A percentile compares a stretch with the other conserved stretches of the same genome.
These are phyloP conservation scores for Aspergillus candidus DNA, from an alignment of 2,329 filamentous ascomycete species.

Conservation along the genomic window DNA sequence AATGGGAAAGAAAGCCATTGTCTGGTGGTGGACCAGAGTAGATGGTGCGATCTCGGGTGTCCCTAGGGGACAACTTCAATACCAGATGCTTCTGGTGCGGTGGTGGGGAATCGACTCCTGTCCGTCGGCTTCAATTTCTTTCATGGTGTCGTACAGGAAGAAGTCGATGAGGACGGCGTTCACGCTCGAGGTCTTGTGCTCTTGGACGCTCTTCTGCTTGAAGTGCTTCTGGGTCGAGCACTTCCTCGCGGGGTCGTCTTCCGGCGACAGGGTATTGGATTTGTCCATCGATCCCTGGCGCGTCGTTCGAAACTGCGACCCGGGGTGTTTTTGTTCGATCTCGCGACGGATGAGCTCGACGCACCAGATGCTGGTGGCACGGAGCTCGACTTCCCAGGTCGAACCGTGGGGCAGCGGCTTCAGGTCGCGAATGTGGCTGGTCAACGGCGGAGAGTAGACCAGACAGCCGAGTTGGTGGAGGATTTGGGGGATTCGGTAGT, in stretches of 20 bases:
- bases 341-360: slow-evolving; percentile 82
- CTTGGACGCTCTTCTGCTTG: slow-evolving; percentile 12
- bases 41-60: neutral
- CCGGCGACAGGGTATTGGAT: slow-evolving; percentile 1
- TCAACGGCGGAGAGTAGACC: slow-evolving; percentile 73
- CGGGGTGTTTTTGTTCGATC: slow-evolving; percentile 67
- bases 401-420: slow-evolving; percentile 65
- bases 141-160: slow-evolving; percentile 92
- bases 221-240: slow-evolving; percentile 14
- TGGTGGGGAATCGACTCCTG: slow-evolving; percentile 65
- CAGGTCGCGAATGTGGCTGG: slow-evolving; percentile 60
- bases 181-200: slow-evolving; percentile 33
- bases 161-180: slow-evolving; percentile 97
- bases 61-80: slow-evolving; percentile 43
- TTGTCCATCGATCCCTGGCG: neutral
- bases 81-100: slow-evolving; percentile 90
- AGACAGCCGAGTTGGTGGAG: slow-evolving; percentile 76
- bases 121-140: slow-evolving; percentile 65
- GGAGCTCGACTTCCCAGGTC: slow-evolving; percentile 77
- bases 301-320: slow-evolving; percentile 41
- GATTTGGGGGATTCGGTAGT: slow-evolving; percentile 95
- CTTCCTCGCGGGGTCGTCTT: slow-evolving; percentile 10
- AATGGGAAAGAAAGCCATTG: neutral
- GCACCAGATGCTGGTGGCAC: slow-evolving; percentile 93
- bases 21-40: neutral